Evolutionary conservation across 352 stramenopile species (phyloP).

Genomic region (Phytophthora fragariaefolia): DNA sequence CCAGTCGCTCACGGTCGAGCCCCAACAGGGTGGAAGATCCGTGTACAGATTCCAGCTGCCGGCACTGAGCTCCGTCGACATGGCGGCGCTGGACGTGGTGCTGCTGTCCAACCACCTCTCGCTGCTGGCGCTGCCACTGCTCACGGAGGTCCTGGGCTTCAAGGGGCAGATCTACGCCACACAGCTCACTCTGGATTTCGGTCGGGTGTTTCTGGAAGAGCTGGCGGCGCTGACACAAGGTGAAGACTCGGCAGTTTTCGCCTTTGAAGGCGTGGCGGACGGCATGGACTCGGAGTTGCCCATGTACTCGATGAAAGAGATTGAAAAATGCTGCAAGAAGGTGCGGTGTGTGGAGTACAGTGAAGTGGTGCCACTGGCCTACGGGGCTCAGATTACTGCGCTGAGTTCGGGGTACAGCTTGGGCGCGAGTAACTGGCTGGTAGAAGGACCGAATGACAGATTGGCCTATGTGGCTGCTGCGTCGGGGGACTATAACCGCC

Average conservation of each 20-base stretch:
- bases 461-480: conserved; percentile 79
- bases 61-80: conserved; percentile 55
- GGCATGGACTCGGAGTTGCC: conserved; percentile 28
- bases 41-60: conserved; percentile 44
- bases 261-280: conserved; percentile 34
- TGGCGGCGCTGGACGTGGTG: conserved; percentile 71
- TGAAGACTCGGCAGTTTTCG: conserved; percentile 28
- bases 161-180: conserved; percentile 78
- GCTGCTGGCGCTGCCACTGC: conserved; percentile 75
- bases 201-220: conserved; percentile 75
- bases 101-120: conserved; percentile 78
- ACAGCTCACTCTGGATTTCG: conserved; percentile 71
- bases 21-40: background rate
- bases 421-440: conserved; percentile 72
- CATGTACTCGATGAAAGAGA: conserved; percentile 57
- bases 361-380: conserved; percentile 60
- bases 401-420: conserved; percentile 81
- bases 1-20: conserved; percentile 14
- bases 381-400: conserved; percentile 74
- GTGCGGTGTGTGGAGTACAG: conserved; percentile 68
- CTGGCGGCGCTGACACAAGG: conserved; percentile 41
- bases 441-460: conserved; percentile 72
- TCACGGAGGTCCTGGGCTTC: conserved; percentile 79
- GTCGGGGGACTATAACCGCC: conserved; percentile 84
- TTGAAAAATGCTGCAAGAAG: conserved; percentile 50